These are phyloP conservation scores for Exophiala bonariae DNA, from an alignment of 2,329 filamentous ascomycete species.

Conservation along the genomic window DNA sequence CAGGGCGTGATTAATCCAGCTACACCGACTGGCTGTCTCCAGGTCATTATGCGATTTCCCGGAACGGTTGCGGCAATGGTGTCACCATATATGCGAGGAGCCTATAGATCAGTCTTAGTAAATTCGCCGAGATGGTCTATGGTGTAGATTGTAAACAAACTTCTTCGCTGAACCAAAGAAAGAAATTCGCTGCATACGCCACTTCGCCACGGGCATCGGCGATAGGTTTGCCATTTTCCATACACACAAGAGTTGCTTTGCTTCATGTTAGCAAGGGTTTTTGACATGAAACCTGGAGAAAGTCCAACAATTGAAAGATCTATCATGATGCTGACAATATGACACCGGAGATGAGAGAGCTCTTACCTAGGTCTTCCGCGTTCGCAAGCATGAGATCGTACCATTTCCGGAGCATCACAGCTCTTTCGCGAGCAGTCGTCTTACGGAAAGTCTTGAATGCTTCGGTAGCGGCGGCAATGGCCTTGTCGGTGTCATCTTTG, in stretches of 20 bases:
- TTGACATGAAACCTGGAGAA: background rate
- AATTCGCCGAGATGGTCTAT: too few species aligned
- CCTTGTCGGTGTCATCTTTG: slow-evolving; percentile 71
- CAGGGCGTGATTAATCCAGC: slow-evolving; percentile 67
- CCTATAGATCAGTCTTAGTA: too few species aligned
- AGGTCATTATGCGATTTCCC: slow-evolving; percentile 61
- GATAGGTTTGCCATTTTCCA: slow-evolving; percentile 69
- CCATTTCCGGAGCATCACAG: slow-evolving; percentile 65
- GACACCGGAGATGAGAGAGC: slow-evolving; percentile 52
- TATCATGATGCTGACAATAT: slow-evolving; percentile 55
- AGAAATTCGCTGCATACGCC: slow-evolving; percentile 60
- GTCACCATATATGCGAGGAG: slow-evolving; percentile 58
- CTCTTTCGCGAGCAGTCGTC: slow-evolving; percentile 60
- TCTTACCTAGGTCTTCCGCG: slow-evolving; percentile 60
- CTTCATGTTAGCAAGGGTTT: slow-evolving; percentile 44
- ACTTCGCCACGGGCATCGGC: slow-evolving; percentile 61
- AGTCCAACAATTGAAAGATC: background rate
- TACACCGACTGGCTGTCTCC: slow-evolving; percentile 68
- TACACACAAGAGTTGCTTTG: slow-evolving; percentile 65
- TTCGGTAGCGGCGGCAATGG: slow-evolving; percentile 78
- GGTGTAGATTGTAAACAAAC: too few species aligned
- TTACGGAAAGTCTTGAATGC: slow-evolving; percentile 66
- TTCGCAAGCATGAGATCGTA: slow-evolving; percentile 67
- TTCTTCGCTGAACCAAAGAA: slow-evolving; percentile 65
- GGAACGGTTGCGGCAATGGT: slow-evolving; percentile 61